phyloP scores from a whole-genome alignment of 139 green algal genomes.

The Yamagishiella unicocca region DNA sequence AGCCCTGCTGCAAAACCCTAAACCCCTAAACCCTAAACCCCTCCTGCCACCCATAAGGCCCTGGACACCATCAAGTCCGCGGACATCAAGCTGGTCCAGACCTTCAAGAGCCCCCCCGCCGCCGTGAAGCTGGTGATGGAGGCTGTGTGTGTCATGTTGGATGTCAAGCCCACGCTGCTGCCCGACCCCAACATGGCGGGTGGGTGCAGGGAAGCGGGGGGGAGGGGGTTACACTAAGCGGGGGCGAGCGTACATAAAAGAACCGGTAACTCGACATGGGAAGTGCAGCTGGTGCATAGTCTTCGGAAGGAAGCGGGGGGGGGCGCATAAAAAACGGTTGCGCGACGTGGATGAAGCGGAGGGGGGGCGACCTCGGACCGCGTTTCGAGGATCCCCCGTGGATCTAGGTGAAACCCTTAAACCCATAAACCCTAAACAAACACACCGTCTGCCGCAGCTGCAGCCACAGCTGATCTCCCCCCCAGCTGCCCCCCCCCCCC shows the following conservation, averaged over 20 bases:
- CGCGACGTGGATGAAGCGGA: no score
- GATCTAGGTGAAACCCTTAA: no score
- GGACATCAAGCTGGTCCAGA: conserved; percentile 82
- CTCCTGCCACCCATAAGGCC: conserved; percentile 57
- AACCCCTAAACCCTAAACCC: conserved; percentile 54
- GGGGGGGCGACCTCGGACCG: no score
- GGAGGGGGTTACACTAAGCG: background rate
- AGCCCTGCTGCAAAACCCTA: no score
- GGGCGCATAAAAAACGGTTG: background rate
- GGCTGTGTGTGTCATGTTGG: conserved; percentile 87
- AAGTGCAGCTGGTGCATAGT: no score
- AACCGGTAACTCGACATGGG: no score
- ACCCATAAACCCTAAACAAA: no score
- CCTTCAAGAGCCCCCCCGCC: conserved; percentile 78
- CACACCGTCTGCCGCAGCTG: no score
- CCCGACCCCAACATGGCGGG: conserved; percentile 80
- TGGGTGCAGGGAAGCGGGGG: background rate
- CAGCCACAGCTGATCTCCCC: no score
- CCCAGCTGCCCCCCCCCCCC: no score
- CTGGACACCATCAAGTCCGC: conserved; percentile 82
- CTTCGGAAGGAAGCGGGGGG: background rate
- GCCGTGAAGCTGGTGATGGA: conserved; percentile 88
- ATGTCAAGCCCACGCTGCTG: conserved; percentile 88
- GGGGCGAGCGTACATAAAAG: background rate
- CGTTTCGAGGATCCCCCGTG: no score